A percentile compares a stretch with the other conserved stretches of the same genome.
These are phyloP conservation scores for Fistulinella prunicolor DNA, from an alignment of 768 basidiomycete species.

Conservation along the genomic window DNA sequence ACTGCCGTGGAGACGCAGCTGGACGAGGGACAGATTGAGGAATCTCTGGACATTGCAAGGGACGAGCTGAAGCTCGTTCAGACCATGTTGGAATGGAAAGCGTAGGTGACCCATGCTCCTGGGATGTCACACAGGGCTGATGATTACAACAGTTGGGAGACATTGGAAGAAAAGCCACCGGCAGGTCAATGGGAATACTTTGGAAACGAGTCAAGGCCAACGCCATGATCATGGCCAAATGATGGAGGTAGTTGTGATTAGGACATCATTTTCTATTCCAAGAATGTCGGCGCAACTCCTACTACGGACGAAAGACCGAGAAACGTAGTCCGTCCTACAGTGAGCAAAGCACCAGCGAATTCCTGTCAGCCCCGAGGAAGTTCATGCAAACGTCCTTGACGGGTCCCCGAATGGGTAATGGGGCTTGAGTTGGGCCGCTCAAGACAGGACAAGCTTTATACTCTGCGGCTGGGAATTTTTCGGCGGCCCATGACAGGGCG, in stretches of 20 bases:
- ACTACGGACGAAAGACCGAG: constrained; percentile 1
- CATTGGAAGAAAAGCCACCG: constrained; percentile 76
- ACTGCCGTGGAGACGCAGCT: constrained; percentile 67
- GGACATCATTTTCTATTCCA: no score
- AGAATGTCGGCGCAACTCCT: constrained; percentile 7
- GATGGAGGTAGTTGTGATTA: no score
- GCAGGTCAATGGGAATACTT: constrained; percentile 88
- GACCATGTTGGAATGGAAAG: constrained; percentile 94
- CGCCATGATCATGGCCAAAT: no score
- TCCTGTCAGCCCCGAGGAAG: constrained; percentile 27
- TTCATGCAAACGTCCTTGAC: constrained; percentile 22
- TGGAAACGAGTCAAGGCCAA: constrained; percentile 49
- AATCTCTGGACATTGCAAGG: constrained; percentile 75
- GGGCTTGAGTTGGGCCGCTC: background rate
- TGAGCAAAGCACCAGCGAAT: background rate
- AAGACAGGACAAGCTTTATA: background rate
- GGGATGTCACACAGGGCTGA: constrained; percentile 5
- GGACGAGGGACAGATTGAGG: constrained; percentile 85
- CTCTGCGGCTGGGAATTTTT: background rate
- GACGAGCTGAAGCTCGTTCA: constrained; percentile 75
- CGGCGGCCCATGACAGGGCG: background rate
- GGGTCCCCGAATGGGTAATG: no score
- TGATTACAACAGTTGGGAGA: constrained; percentile 71
- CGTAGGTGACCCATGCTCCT: constrained; percentile 54
- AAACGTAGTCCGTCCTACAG: background rate